Base-by-base conservation (phyloP, 2,329 filamentous ascomycete genomes). In the Colletotrichum lindemuthianum region DNA sequence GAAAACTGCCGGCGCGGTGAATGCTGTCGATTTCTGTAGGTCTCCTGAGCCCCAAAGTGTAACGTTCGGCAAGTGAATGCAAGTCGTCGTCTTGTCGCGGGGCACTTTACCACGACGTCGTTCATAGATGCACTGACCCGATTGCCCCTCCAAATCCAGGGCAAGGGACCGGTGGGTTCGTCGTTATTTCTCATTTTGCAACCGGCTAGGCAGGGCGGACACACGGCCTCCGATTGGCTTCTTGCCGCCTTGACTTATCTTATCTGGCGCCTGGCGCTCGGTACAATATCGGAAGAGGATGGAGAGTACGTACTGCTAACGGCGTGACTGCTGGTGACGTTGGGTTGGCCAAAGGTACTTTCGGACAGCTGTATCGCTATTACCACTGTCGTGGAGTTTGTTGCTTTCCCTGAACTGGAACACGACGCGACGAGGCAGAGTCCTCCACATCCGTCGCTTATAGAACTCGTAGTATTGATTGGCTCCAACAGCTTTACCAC, bases 121-220 rank as follows among this genome's bases (percentile, higher is more conserved):
- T 24, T 24, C 24, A 5, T 24, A 24, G 24, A 24, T 36, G 61
- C 58, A 65, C 50, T 56, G 45, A 36, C 49, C 51, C 15, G 33
- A 24, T 40, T 63, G 59, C 58, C 58, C 63, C 63, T 65, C 58
- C 58, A 65, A 48, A 48, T 36, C 51, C 61, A 65, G 57, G 61
- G 63, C 63, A 65, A 51, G 52, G 52, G 52, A 48, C 39, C 33
- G 45, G 63, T 65, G 63, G 63, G 51, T 58, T 48, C 39, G 51
- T 37, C 52, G 32, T 48, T 56, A 60, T 36, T 65, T 13, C 37
- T 51, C 48, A 45, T 54, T 15, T 33, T 12, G 13, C 10, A 12
- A 4, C 2, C 43, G 39, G n/a, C n/a, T n/a, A n/a, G n/a, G n/a
- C n/a, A n/a, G 16, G 10, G 12, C 45, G 39, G 44, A 47, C 15